phyloP scores from a whole-genome alignment of 202 grass and related monocot species.

The Hordeum pubiflorum region DNA sequence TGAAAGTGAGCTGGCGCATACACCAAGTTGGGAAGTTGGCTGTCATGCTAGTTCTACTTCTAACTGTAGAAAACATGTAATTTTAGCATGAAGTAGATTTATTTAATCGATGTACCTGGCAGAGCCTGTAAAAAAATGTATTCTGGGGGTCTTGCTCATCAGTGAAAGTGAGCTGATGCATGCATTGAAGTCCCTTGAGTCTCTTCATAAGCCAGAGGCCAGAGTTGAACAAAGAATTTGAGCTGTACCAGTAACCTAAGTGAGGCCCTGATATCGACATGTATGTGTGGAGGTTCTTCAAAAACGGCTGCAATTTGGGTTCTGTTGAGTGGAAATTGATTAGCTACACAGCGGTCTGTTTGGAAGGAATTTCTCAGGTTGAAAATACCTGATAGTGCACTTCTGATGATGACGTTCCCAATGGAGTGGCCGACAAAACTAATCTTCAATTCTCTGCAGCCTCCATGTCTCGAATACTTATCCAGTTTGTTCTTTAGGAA shows the following conservation, averaged over 20 bases:
- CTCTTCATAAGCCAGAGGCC: conserved; percentile 89
- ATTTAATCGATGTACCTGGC: conserved; percentile 45
- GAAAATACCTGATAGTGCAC: conserved; percentile 65
- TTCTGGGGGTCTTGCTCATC: conserved; percentile 72
- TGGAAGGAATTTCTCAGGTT: background rate
- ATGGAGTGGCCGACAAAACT: conserved; percentile 97
- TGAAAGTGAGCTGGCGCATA: background rate
- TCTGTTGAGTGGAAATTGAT: conserved; percentile 46
- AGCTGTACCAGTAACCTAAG: conserved; percentile 88
- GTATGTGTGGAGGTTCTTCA: conserved; percentile 78
- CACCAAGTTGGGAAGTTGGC: background rate
- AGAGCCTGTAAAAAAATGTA: conserved; percentile 83
- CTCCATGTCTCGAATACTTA: conserved; percentile 52
- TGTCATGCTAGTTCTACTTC: background rate
- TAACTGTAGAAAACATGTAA: background rate
- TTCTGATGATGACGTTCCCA: conserved; percentile 88
- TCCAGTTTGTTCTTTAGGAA: conserved; percentile 69
- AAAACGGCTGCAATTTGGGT: conserved; percentile 41
- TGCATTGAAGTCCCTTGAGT: conserved; percentile 77
- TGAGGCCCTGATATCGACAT: conserved; percentile 92
- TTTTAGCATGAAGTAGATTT: background rate
- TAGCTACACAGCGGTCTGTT: background rate
- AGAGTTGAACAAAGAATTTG: conserved; percentile 90
- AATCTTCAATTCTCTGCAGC: conserved; percentile 70
- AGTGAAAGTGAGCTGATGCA: conserved; percentile 88